Evolutionary conservation across 2,329 filamentous ascomycete species (phyloP), one percentile per base, ranked within the genome.

Genomic region (Ophiocordyceps camponoti-rufipedis): DNA sequence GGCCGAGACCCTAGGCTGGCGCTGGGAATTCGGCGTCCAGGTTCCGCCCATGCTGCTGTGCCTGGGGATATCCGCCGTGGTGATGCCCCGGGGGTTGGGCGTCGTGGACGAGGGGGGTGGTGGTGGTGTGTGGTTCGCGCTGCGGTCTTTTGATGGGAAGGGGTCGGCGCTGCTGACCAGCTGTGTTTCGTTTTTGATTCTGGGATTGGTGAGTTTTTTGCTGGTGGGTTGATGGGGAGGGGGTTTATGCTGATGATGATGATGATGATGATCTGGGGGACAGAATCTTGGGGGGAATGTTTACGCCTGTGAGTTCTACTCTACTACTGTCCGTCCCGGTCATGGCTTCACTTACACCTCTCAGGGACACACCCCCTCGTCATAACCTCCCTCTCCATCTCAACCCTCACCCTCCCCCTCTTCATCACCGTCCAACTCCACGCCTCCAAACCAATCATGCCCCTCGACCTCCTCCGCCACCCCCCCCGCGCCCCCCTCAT

Each of bases 1-100:
- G 55, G 80, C 79, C 23, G 81, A 86, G 54, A 67, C 65, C 32
- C 59, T 86, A 2, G 82, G 82, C 29, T 87, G 82, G 82, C 67
- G 82, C 40, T 82, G 78, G 77, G 79, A 80, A 46, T 85, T 80
- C 55, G 74, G 74, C 45, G 59, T 80, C 8, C 77, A 81, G 58
- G 63, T 80, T 4, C 69, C 73, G 3, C 62, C 66, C 0, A 54
- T 79, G 29, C 28, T 70, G 0, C 43, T 72, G 2, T 70, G 67
- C 48, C 58, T 74, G 41, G 50, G 57, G 9, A 55, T 74, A n/a
- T 64, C 70, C 2, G 55, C 56, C 43, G 46, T 70, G 8, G 65
- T 66, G 7, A 67, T 78, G 19, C 76, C 77, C 1, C 52, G 54
- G 8, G 65, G 72, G 28, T 58, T 79, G n/a, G 74, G 74, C 23